Conservation (phyloP, 1,139 yeast species). For the Blastobotrys arbuscula region DNA sequence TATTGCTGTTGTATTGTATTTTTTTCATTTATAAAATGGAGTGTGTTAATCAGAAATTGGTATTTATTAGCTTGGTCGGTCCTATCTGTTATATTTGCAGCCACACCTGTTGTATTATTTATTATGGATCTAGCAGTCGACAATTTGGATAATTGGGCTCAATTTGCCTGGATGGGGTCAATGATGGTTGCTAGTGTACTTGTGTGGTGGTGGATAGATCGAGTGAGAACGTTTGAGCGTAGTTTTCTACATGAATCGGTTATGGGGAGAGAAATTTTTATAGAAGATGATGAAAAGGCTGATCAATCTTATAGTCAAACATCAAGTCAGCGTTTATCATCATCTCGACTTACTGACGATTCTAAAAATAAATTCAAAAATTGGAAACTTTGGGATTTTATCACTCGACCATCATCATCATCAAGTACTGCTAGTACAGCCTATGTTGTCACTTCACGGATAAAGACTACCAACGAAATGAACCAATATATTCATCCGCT, state of each 20-base stretch:
- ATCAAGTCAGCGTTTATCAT: background rate
- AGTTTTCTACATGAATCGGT: constrained; percentile 7
- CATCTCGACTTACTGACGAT: background rate
- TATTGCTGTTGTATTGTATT: constrained; percentile 62
- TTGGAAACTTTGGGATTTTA: constrained; percentile 1
- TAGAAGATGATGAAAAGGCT: constrained; percentile 10
- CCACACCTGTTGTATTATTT: constrained; percentile 67
- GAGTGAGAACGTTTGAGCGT: constrained; percentile 41
- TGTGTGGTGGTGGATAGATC: constrained; percentile 87
- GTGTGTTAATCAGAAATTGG: constrained; percentile 4
- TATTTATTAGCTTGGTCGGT: constrained; percentile 7
- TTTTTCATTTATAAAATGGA: constrained; percentile 38
- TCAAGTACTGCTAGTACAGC: constrained; percentile 9
- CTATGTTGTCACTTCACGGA: constrained; percentile 10
- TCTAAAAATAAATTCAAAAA: background rate
- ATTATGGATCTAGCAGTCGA: constrained; percentile 70
- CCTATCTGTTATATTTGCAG: constrained; percentile 49
- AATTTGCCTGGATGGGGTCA: constrained; percentile 61
- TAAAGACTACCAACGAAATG: background rate
- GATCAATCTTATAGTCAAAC: background rate
- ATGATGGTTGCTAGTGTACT: constrained; percentile 42
- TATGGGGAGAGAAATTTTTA: constrained; percentile 10
- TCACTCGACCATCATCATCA: constrained; percentile 9
- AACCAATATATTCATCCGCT: background rate
- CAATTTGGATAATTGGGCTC: constrained; percentile 68